These are phyloP conservation scores for Eutrema heterophyllum DNA, from an alignment of 345 rosid genomes.

Conservation along the genomic window DNA sequence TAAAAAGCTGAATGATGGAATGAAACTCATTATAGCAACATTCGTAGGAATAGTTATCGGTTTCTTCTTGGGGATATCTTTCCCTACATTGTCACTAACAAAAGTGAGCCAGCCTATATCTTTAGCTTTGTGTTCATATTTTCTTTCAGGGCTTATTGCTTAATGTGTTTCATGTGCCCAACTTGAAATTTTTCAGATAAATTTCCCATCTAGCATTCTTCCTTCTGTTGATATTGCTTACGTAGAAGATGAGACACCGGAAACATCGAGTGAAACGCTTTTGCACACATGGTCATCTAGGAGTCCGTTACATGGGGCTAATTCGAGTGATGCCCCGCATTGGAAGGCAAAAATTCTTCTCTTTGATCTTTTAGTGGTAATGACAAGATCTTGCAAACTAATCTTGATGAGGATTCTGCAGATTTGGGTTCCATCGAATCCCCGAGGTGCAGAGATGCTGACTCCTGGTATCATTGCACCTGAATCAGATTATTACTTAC, in stretches of 20 bases:
- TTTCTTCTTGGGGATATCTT: constrained; percentile 75
- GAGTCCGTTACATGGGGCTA: constrained; percentile 28
- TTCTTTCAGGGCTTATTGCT: constrained; percentile 10
- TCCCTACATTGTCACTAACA: constrained; percentile 67
- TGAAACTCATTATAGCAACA: constrained; percentile 62
- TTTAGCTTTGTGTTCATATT: constrained; percentile 1
- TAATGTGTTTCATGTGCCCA: constrained; percentile 3
- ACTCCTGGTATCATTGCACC: constrained; percentile 78
- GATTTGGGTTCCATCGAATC: constrained; percentile 96
- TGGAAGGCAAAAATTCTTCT: constrained; percentile 37
- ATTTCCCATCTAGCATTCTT: constrained; percentile 51
- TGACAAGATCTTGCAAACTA: constrained; percentile 13
- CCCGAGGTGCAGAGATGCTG: constrained; percentile 86
- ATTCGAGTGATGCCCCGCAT: constrained; percentile 22
- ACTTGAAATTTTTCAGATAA: constrained; percentile 44
- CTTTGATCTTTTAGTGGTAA: not conserved
- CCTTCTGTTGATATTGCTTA: constrained; percentile 58
- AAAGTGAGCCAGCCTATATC: constrained; percentile 18
- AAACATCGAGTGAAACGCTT: constrained; percentile 64
- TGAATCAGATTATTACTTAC: constrained; percentile 71
- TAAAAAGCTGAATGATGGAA: constrained; percentile 59
- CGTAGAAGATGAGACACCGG: constrained; percentile 66
- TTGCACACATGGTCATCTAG: constrained; percentile 70
- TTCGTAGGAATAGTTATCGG: constrained; percentile 71
- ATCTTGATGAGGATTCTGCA: constrained; percentile 31